phyloP scores from a whole-genome alignment of 441 rosid species.

The Aleurites moluccanus region DNA sequence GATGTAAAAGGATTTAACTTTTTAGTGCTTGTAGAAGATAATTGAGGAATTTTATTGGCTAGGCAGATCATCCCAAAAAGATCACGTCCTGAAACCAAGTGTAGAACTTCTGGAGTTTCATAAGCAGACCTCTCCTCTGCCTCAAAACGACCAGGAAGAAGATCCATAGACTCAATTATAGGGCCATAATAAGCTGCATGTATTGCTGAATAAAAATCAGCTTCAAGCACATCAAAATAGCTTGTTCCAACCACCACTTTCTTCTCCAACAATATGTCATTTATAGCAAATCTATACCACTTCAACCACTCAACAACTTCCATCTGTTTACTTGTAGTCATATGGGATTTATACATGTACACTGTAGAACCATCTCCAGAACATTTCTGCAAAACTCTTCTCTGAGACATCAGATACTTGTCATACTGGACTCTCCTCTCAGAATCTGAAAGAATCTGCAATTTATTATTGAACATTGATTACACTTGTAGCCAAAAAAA shows the following conservation, averaged over 20 bases:
- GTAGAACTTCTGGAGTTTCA: slow-evolving; percentile 77
- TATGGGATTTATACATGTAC: slow-evolving; percentile 39
- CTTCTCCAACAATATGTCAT: slow-evolving; percentile 68
- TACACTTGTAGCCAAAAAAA: background rate
- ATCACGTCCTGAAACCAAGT: slow-evolving; percentile 86
- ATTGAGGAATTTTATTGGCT: slow-evolving; percentile 46
- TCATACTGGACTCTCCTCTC: slow-evolving; percentile 72
- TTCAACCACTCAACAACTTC: slow-evolving; percentile 95
- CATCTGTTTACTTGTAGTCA: slow-evolving; percentile 48
- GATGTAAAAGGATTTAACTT: slow-evolving; percentile 46
- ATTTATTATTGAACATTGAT: slow-evolving; percentile 13
- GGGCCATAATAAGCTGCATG: slow-evolving; percentile 85
- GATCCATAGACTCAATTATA: slow-evolving; percentile 64
- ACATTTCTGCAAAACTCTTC: slow-evolving; percentile 44
- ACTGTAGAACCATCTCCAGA: slow-evolving; percentile 42
- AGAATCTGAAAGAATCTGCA: slow-evolving; percentile 88
- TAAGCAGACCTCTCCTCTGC: slow-evolving; percentile 90
- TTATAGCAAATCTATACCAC: slow-evolving; percentile 80
- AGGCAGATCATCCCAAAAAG: slow-evolving; percentile 90
- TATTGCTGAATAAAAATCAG: slow-evolving; percentile 81
- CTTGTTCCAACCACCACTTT: slow-evolving; percentile 61
- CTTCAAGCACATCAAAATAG: slow-evolving; percentile 75
- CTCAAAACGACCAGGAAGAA: slow-evolving; percentile 90
- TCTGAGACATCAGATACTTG: slow-evolving; percentile 55
- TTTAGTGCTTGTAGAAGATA: slow-evolving; percentile 43